Evolutionary conservation across 192 early-diverging fungal genomes (phyloP), one percentile per base, ranked within the genome.

Genomic region (Coemansia sp.): DNA sequence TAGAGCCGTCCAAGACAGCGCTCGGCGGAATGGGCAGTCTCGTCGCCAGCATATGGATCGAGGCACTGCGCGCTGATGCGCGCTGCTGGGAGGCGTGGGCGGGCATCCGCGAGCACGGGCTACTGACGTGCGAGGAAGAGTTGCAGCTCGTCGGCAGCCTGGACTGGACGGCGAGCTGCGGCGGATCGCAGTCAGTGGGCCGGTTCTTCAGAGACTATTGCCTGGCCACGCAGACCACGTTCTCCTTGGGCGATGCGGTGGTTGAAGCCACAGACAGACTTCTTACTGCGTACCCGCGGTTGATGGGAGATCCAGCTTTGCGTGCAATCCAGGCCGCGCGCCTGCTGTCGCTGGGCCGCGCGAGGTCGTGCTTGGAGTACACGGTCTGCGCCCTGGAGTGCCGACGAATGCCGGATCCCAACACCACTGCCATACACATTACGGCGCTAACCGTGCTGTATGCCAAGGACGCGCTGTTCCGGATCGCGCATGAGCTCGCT

Each of bases 51-150:
- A 64, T 84, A 21, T 79, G 77, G 77, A 60, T 51, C 0, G 67
- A 79, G 21, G 71, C 78, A 7, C 5, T 79, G 8, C 64, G 63
- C 1, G 51, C 56, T 4, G 82, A 84, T 33, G 64, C 77, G 11
- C 77, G 82, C 41, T 84, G 82, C 62, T 84, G 82, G 82, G 82
- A 84, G 63, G 82, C 82, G 13, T 84, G 82, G 82, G 64, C 77
- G 1, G 76, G 77, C 2, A 54, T 84, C n/a, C 64, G 78, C n/a
- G 76, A 77, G 40, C 63, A 79, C 34, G 82, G 82, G 3, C 48
- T 84, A 56, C 67, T 84, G 39, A 79, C 81, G 0, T 37, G 62
- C 39, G 44, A 66, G 10, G 81, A 79, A 35, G 81, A 84, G 29
- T 24, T 50, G 0, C 45, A 44, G 36, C 66, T 84, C 29, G 64